These are phyloP conservation scores for Sanghuangporus weigelae DNA, from an alignment of 1,284 basidiomycete species.

Conservation along the genomic window DNA sequence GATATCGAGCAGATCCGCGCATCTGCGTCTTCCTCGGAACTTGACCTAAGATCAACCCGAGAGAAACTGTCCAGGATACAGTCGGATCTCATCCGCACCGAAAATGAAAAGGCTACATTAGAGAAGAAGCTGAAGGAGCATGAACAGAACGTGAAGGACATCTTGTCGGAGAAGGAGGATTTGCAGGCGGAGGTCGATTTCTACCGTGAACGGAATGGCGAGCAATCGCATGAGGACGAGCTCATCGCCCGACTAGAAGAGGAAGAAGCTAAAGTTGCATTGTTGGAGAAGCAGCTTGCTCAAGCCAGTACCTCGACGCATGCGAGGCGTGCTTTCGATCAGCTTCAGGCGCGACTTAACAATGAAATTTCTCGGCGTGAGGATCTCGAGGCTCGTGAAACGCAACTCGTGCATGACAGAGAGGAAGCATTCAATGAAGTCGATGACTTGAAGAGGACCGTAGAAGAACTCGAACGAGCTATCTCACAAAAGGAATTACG, in stretches of 20 bases:
- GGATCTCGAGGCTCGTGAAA: slow-evolving; percentile 33
- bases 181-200: slow-evolving; percentile 39
- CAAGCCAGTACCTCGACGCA: slow-evolving; percentile 31
- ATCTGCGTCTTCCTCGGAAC: slow-evolving; percentile 38
- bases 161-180: slow-evolving; percentile 50
- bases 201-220: slow-evolving; percentile 29
- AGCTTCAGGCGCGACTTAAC: slow-evolving; percentile 37
- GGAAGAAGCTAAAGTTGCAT: slow-evolving; percentile 54
- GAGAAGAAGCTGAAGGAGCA: slow-evolving; percentile 41
- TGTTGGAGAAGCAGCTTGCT: slow-evolving; percentile 41
- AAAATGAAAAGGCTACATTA: slow-evolving; percentile 55
- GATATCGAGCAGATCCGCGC: slow-evolving; percentile 45
- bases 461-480: slow-evolving; percentile 26
- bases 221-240: slow-evolving; percentile 44
- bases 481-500: slow-evolving; percentile 29
- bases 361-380: slow-evolving; percentile 36
- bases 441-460: slow-evolving; percentile 30
- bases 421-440: slow-evolving; percentile 42
- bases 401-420: slow-evolving; percentile 37
- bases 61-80: slow-evolving; percentile 46
- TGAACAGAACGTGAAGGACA: slow-evolving; percentile 37
- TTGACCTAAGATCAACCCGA: slow-evolving; percentile 35
- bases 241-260: slow-evolving; percentile 57
- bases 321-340: slow-evolving; percentile 36
- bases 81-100: slow-evolving; percentile 41